Conservation (phyloP, 495 filamentous ascomycete genomes). For the Cercophora newfieldiana region DNA sequence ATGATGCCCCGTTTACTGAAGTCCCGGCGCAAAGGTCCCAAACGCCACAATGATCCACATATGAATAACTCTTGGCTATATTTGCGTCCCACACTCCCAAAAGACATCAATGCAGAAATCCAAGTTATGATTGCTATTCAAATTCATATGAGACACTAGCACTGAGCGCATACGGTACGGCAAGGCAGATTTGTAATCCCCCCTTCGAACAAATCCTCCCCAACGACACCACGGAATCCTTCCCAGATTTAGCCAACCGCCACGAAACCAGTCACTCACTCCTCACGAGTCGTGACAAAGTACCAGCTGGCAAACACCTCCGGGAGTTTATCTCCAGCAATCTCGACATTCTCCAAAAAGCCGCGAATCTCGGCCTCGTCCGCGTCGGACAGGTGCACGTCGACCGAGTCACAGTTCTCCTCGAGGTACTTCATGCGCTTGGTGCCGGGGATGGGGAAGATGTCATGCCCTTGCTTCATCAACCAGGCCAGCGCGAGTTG, state of each 20-base stretch:
- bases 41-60: no score
- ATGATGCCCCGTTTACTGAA: no score
- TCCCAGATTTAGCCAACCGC: background rate
- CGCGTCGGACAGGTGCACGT: slow-evolving; percentile 42
- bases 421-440: slow-evolving; percentile 45
- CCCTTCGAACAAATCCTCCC: background rate
- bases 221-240: background rate
- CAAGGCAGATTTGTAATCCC: background rate
- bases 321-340: background rate
- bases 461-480: slow-evolving; percentile 57
- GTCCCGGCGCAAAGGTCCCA: no score
- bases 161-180: background rate
- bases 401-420: slow-evolving; percentile 50
- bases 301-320: background rate
- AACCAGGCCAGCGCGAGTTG: slow-evolving; percentile 80
- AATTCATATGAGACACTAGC: background rate
- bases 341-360: slow-evolving; percentile 5
- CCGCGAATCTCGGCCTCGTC: slow-evolving; percentile 46
- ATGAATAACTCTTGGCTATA: no score
- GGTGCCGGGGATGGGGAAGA: slow-evolving; percentile 81
- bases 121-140: background rate
- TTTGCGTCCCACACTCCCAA: no score
- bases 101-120: background rate
- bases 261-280: background rate
- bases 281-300: background rate